Percentiles rank a stretch among this genome's conserved stretches.
Evolutionary conservation across 202 grass and related monocot species (phyloP).

Genomic region (Carex sylvatica): DNA sequence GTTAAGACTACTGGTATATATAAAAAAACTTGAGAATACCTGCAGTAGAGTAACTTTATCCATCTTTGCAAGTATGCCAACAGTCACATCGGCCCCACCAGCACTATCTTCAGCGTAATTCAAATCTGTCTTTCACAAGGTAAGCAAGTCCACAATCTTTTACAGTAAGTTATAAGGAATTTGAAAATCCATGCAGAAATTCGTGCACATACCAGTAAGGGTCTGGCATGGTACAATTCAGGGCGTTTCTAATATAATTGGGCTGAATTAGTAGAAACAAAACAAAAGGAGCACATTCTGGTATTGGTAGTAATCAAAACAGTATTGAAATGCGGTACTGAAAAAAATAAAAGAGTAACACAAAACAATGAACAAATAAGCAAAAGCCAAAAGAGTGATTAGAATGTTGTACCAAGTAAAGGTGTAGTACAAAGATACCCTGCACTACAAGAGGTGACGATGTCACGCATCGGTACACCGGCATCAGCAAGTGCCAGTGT

Average conservation of each 20-base stretch:
- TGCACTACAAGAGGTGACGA: slow-evolving; percentile 89
- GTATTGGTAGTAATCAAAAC: not conserved
- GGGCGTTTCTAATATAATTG: not conserved
- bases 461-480: slow-evolving; percentile 90
- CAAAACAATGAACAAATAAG: not conserved
- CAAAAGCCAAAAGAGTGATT: slow-evolving; percentile 17
- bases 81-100: slow-evolving; percentile 63
- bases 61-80: slow-evolving; percentile 70
- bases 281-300: not conserved
- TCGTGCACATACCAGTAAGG: not conserved
- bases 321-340: not conserved
- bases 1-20: not conserved
- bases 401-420: slow-evolving; percentile 64
- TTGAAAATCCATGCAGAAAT: not conserved
- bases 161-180: not conserved
- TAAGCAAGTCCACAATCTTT: not conserved
- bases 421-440: slow-evolving; percentile 85
- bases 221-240: not conserved
- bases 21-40: slow-evolving; percentile 28
- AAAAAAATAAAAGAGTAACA: not conserved
- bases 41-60: slow-evolving; percentile 81
- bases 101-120: slow-evolving; percentile 37
- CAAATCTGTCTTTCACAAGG: slow-evolving; percentile 27
- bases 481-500: slow-evolving; percentile 93
- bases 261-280: not conserved